Percentiles rank a stretch among this genome's conserved stretches.
Evolutionary conservation across 176 grass and related monocot species (phyloP).

Genomic region (Phoenix roebelenii): DNA sequence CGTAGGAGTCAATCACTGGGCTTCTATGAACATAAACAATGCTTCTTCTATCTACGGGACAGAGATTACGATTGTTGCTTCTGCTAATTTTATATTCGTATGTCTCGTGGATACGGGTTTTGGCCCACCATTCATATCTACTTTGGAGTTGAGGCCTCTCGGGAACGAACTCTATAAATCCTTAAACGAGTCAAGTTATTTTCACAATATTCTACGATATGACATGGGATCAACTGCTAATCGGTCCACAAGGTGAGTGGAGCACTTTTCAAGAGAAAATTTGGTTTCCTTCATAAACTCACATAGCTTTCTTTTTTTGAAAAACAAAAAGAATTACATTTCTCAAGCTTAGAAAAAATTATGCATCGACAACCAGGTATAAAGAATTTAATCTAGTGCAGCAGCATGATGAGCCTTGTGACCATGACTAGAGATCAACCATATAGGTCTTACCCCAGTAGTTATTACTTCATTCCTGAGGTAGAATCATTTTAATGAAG

Average conservation of each 20-base stretch:
- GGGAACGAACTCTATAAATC: conserved; percentile 16
- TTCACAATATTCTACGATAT: conserved; percentile 6
- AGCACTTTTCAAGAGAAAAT: too few relatives aligned
- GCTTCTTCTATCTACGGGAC: conserved; percentile 7
- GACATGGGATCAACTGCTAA: neutral
- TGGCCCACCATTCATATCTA: conserved; percentile 48
- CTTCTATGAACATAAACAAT: conserved; percentile 7
- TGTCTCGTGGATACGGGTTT: conserved; percentile 35
- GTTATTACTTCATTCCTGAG: too few relatives aligned
- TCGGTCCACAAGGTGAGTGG: neutral
- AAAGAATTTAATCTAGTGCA: too few relatives aligned
- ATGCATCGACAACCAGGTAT: too few relatives aligned
- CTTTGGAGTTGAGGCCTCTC: conserved; percentile 33
- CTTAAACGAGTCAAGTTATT: conserved; percentile 33
- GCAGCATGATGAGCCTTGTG: too few relatives aligned
- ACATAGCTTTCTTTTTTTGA: too few relatives aligned
- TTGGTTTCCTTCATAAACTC: too few relatives aligned
- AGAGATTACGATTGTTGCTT: conserved; percentile 34
- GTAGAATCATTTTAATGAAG: too few relatives aligned
- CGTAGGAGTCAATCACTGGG: conserved; percentile 35
- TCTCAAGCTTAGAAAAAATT: too few relatives aligned
- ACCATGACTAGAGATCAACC: too few relatives aligned
- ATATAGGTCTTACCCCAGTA: too few relatives aligned
- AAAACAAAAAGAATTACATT: too few relatives aligned
- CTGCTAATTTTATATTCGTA: conserved; percentile 33